Evolutionary conservation across 2,329 filamentous ascomycete species (phyloP).

Genomic region (Immersiporthe knoxdaviesiana): DNA sequence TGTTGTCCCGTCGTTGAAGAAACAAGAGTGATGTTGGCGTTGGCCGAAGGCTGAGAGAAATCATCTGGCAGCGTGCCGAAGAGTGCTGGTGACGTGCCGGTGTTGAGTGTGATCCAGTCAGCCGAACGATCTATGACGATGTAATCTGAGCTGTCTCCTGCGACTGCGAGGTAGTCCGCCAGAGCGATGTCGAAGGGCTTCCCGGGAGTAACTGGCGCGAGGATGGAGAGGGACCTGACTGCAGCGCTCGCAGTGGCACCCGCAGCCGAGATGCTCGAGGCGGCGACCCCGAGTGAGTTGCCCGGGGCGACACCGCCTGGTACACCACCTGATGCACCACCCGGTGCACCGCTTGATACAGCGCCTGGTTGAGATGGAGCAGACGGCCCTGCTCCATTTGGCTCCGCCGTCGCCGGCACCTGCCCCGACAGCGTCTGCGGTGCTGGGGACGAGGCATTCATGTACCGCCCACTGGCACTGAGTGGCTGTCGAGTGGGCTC

Average conservation of each 20-base stretch:
- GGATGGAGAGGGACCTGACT: background rate
- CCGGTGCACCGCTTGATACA: background rate
- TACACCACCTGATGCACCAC: background rate
- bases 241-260: background rate
- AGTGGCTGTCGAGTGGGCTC: background rate
- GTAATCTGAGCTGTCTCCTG: background rate
- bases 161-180: background rate
- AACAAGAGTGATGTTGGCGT: background rate
- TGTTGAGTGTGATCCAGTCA: background rate
- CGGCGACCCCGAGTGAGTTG: no score
- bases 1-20: background rate
- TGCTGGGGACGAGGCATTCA: background rate
- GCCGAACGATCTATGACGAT: background rate
- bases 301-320: background rate
- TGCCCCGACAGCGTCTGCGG: background rate
- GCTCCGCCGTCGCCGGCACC: background rate
- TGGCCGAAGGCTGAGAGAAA: background rate
- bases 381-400: background rate
- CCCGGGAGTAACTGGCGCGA: background rate
- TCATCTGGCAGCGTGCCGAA: background rate
- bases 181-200: background rate
- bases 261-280: background rate
- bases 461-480: background rate
- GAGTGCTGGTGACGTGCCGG: background rate
- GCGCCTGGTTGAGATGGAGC: background rate